These are phyloP conservation scores for Trypanosoma lewisi DNA, from an alignment of 208 protist genomes.

Conservation along the genomic window DNA sequence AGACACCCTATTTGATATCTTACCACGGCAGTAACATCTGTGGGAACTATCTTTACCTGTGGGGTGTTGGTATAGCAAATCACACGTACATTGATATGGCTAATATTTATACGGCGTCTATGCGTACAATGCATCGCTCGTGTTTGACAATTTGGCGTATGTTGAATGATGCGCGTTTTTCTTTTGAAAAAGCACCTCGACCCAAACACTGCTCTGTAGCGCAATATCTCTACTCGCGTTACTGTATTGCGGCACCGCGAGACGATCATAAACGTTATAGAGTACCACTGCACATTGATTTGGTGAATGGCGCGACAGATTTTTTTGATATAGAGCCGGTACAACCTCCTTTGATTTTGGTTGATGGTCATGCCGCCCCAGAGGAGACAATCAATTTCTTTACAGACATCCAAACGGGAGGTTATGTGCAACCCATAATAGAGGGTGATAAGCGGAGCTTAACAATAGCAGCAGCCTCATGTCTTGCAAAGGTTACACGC, in stretches of 20 bases:
- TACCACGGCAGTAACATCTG: slow-evolving; percentile 77
- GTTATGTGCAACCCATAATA: slow-evolving; percentile 77
- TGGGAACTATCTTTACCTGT: slow-evolving; percentile 87
- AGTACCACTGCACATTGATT: slow-evolving; percentile 60
- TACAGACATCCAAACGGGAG: slow-evolving; percentile 53
- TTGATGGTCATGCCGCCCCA: slow-evolving; percentile 82
- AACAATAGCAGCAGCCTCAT: slow-evolving; percentile 85
- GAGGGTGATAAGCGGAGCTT: slow-evolving; percentile 87
- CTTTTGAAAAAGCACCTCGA: slow-evolving; percentile 67
- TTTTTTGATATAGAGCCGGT: slow-evolving; percentile 78
- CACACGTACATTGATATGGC: slow-evolving; percentile 84
- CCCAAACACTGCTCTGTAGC: slow-evolving; percentile 65
- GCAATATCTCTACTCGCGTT: slow-evolving; percentile 84
- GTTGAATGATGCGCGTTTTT: slow-evolving; percentile 81
- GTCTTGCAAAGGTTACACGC: slow-evolving; percentile 85
- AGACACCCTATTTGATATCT: slow-evolving; percentile 80
- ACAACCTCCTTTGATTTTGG: slow-evolving; percentile 81
- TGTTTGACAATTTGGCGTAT: slow-evolving; percentile 78
- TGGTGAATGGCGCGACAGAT: slow-evolving; percentile 59
- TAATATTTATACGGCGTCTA: slow-evolving; percentile 84
- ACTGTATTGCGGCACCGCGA: slow-evolving; percentile 66
- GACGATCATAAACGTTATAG: slow-evolving; percentile 68
- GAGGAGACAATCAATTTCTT: slow-evolving; percentile 64
- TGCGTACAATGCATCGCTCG: slow-evolving; percentile 85
- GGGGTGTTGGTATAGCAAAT: slow-evolving; percentile 87